Evolutionary conservation across 1,284 basidiomycete genomes (phyloP).

Genomic region (Wolfiporia cocos): DNA sequence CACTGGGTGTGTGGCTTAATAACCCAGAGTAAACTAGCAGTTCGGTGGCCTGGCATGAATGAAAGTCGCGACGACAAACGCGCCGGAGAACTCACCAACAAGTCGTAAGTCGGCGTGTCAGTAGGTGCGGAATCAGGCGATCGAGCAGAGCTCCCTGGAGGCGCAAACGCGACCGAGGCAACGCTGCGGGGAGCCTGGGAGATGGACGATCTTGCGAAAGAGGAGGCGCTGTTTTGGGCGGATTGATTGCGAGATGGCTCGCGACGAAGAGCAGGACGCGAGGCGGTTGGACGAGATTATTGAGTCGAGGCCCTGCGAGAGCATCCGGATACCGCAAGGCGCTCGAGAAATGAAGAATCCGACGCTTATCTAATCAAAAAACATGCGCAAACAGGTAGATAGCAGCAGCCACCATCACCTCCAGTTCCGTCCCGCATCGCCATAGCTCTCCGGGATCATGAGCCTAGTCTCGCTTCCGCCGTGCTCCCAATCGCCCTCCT

Average conservation of each 20-base stretch:
- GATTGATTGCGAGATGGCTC: too few species aligned
- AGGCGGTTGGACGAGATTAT: conserved; percentile 3
- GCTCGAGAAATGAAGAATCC: conserved; percentile 1
- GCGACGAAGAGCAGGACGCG: not conserved
- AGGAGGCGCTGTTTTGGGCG: too few species aligned
- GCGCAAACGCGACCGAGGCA: too few species aligned
- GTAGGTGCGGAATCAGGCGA: too few species aligned
- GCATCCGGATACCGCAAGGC: conserved; percentile 6
- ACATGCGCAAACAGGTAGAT: conserved; percentile 6
- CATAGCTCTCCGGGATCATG: not conserved
- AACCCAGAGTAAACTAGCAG: too few species aligned
- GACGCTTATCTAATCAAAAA: conserved; percentile 4
- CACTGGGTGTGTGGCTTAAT: too few species aligned
- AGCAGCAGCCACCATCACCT: conserved; percentile 1
- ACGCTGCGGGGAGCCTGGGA: not conserved
- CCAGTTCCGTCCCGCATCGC: not conserved
- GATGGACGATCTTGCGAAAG: conserved; percentile 3
- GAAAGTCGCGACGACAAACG: too few species aligned
- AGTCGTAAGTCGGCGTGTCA: too few species aligned
- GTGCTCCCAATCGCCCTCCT: not conserved
- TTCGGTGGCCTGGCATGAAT: not conserved
- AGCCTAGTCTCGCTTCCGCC: not conserved
- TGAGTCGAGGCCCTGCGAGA: conserved; percentile 6
- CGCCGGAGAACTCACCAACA: too few species aligned
- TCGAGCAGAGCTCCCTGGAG: too few species aligned